These are phyloP conservation scores for Chondrus crispus DNA, from an alignment of 23 red algal species.

Conservation along the genomic window DNA sequence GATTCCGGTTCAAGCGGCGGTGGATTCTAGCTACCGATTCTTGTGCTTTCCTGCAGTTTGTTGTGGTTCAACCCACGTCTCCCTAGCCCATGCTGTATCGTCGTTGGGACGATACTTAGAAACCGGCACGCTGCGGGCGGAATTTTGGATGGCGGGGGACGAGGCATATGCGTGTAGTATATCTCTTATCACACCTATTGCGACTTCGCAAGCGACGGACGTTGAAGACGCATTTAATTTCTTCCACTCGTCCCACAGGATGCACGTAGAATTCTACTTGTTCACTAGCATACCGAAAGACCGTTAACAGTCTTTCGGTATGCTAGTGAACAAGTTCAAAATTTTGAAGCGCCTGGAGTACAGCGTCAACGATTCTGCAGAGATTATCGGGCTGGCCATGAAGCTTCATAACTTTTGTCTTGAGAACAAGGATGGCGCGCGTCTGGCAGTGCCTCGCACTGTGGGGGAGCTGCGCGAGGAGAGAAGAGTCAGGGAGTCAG, in stretches of 20 bases:
- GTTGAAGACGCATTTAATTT: neutral
- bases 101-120: neutral
- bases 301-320: too few species aligned
- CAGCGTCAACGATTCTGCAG: neutral
- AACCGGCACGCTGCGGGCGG: neutral
- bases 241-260: neutral
- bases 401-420: neutral
- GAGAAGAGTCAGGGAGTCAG: too few species aligned
- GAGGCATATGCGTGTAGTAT: neutral
- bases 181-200: neutral
- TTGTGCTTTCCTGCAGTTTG: neutral
- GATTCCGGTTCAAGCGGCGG: neutral
- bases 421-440: too few species aligned
- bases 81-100: neutral
- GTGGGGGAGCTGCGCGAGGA: too few species aligned
- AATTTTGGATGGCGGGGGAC: slow-evolving; percentile 12
- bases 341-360: too few species aligned
- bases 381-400: neutral
- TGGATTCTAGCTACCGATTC: neutral
- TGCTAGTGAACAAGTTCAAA: too few species aligned
- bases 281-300: too few species aligned
- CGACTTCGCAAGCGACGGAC: neutral
- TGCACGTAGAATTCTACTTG: slow-evolving; percentile 14
- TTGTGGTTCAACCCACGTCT: neutral
- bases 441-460: too few species aligned